phyloP scores from a whole-genome alignment of 306 rosid genomes.

The Rosa persica region DNA sequence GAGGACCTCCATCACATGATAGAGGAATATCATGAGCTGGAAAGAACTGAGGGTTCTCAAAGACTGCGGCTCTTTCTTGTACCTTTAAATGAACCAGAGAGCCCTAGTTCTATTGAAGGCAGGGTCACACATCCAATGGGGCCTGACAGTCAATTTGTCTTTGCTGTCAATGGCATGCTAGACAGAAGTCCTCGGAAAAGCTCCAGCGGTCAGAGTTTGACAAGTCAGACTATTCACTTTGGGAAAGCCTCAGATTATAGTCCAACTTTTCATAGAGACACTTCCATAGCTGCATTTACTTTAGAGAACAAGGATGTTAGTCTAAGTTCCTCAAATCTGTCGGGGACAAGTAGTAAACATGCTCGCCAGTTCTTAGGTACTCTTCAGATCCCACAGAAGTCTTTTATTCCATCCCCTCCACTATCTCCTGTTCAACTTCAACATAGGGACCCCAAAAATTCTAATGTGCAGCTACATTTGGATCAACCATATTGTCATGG shows the following conservation, averaged over 20 bases:
- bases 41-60: conserved; percentile 72
- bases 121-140: conserved; percentile 50
- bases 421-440: conserved; percentile 39
- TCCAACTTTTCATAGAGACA: conserved; percentile 50
- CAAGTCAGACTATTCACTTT: conserved; percentile 55
- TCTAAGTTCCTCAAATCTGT: conserved; percentile 43
- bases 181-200: conserved; percentile 57
- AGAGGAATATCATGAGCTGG: conserved; percentile 85
- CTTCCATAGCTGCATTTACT: conserved; percentile 43
- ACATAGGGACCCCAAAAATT: conserved; percentile 46
- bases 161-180: conserved; percentile 74
- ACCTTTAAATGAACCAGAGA: conserved; percentile 67
- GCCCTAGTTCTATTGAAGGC: conserved; percentile 55
- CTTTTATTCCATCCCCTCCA: conserved; percentile 48
- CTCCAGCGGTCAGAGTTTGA: conserved; percentile 52
- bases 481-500: conserved; percentile 42
- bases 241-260: conserved; percentile 60
- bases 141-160: conserved; percentile 65
- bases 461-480: conserved; percentile 30
- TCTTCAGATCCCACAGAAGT: conserved; percentile 43
- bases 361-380: conserved; percentile 47
- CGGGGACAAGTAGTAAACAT: conserved; percentile 40
- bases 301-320: conserved; percentile 49
- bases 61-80: conserved; percentile 78
- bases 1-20: conserved; percentile 94